Evolutionary conservation across 148 eudicot genomes (phyloP), one percentile per base, ranked within the genome.

Genomic region (Chenopodium suecicum): DNA sequence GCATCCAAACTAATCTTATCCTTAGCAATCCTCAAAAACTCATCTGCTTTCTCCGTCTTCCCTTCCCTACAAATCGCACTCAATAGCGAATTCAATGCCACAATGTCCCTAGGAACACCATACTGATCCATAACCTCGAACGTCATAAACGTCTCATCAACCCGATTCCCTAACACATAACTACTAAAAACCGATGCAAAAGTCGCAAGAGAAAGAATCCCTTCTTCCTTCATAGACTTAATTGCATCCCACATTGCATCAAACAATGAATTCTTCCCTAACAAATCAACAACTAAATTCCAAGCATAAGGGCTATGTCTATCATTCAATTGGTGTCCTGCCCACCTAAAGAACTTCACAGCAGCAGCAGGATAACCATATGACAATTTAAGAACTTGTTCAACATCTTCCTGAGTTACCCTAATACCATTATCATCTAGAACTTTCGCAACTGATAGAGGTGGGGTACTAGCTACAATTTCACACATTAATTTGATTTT

Each of bases 211-310:
- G 95, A 88, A 69, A 95, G 79, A 67, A 93, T n/a, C 64, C 88
- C 79, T 52, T 78, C 87, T 67, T 88, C 88, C 80, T 82, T 89
- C 97, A 95, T 93, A 9, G 93, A 89, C 82, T 87, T 88, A 73
- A 95, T 82, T 1, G 98, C 98, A 70, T 92, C 96, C 98, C 98
- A 95, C 97, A 95, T 92, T 12, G 94, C 89, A 77, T 93, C 97
- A 81, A 90, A 95, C 83, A 90, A 72, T 2, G 81, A 47, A 87
- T 94, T 90, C 88, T 89, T 93, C 19, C 97, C 98, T 50, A 94
- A 84, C 85, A 94, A 78, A 74, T 94, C 98, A 1, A 94, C 93
- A 65, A 94, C 83, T 79, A 94, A 78, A 48, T 93, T 87, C 97
- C 97, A 94, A 67, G 91, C 86, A 71, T 89, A 89, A 10, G 91